phyloP scores from a whole-genome alignment of 2,329 filamentous ascomycete species.

The Myrmaecium sp. region DNA sequence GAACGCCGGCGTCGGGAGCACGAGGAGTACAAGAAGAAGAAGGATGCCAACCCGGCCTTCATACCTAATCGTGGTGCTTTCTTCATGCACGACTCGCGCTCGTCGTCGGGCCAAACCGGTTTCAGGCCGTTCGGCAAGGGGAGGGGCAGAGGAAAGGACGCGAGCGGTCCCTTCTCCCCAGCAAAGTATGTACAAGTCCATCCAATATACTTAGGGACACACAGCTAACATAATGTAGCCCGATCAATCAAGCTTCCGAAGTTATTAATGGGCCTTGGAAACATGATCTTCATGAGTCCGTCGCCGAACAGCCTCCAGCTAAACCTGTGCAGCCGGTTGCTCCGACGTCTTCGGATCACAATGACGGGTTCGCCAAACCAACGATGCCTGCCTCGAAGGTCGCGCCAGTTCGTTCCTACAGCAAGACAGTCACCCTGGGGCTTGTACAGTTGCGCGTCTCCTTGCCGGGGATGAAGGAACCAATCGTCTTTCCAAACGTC shows the following conservation, averaged over 20 bases:
- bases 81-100: conserved; percentile 90
- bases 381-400: conserved; percentile 21
- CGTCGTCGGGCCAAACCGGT: conserved; percentile 60
- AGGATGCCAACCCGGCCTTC: conserved; percentile 80
- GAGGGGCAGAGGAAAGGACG: conserved; percentile 43
- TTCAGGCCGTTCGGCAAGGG: conserved; percentile 57
- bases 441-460: conserved; percentile 73
- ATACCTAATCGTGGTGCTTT: conserved; percentile 89
- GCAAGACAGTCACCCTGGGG: conserved; percentile 66
- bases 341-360: conserved; percentile 7
- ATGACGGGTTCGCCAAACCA: no score
- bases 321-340: conserved; percentile 13
- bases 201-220: conserved; percentile 3
- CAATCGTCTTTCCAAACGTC: conserved; percentile 56
- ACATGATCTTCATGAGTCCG: conserved; percentile 79
- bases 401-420: conserved; percentile 35
- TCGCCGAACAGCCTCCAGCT: conserved; percentile 23
- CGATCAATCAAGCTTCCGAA: conserved; percentile 25
- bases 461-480: conserved; percentile 56
- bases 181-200: conserved; percentile 52
- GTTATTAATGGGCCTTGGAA: conserved; percentile 65
- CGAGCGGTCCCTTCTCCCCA: conserved; percentile 37
- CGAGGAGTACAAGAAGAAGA: conserved; percentile 75
- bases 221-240: conserved; percentile 20
- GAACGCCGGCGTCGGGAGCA: conserved; percentile 70